Evolutionary conservation across 2,329 filamentous ascomycete genomes (phyloP).

Genomic region (Ascochyta viciae-villosae): DNA sequence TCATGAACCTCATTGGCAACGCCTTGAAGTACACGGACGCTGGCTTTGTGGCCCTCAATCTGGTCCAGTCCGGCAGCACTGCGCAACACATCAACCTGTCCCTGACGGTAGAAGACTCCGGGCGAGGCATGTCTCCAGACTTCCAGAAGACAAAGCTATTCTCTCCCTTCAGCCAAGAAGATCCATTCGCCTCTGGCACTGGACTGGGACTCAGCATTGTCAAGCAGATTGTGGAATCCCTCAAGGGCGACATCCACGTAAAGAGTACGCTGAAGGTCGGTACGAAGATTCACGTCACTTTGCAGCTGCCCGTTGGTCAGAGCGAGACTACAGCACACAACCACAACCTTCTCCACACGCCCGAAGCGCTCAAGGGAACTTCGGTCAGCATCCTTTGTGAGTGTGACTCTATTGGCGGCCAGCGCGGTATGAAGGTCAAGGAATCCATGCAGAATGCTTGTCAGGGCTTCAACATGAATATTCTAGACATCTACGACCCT

Average conservation of each 20-base stretch:
- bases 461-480: slow-evolving; percentile 33
- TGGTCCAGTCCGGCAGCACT: slow-evolving; percentile 26
- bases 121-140: slow-evolving; percentile 45
- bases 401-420: slow-evolving; percentile 27
- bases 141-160: slow-evolving; percentile 43
- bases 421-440: slow-evolving; percentile 34
- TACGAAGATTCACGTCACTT: slow-evolving; percentile 34
- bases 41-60: slow-evolving; percentile 39
- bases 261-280: slow-evolving; percentile 36
- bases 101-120: slow-evolving; percentile 49
- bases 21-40: slow-evolving; percentile 45
- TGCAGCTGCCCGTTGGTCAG: slow-evolving; percentile 30
- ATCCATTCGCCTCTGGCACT: slow-evolving; percentile 42
- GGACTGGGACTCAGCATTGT: slow-evolving; percentile 48
- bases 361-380: slow-evolving; percentile 26
- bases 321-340: slow-evolving; percentile 20
- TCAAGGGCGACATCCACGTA: slow-evolving; percentile 43
- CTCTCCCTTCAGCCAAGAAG: slow-evolving; percentile 46
- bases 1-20: slow-evolving; percentile 48
- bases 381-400: slow-evolving; percentile 34
- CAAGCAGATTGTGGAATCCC: slow-evolving; percentile 43
- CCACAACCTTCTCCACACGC: slow-evolving; percentile 21
- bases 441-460: slow-evolving; percentile 36
- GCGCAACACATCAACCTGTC: slow-evolving; percentile 28
- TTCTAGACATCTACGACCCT: slow-evolving; percentile 18